Percentiles rank a stretch among this genome's conserved stretches.
Evolutionary conservation across 2,329 filamentous ascomycete genomes (phyloP).

Genomic region (Graphiopsis chlorocephala): DNA sequence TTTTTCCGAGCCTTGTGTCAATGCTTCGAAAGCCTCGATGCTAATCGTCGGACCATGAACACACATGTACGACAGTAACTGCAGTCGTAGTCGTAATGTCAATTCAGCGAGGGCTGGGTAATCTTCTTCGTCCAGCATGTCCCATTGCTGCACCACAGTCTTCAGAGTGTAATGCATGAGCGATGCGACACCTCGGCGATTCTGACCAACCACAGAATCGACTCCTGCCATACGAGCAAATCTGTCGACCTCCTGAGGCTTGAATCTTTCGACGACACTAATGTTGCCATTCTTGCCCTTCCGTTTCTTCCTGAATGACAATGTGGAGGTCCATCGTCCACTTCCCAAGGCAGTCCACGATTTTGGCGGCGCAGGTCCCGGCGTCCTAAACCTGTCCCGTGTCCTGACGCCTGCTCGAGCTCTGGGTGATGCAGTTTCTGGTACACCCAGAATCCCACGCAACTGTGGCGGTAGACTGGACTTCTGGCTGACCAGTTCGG

Average conservation of each 20-base stretch:
- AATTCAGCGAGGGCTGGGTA: constrained; percentile 53
- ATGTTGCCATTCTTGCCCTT: constrained; percentile 15
- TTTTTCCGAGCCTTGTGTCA: constrained; percentile 50
- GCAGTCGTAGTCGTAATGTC: constrained; percentile 51
- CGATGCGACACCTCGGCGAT: constrained; percentile 18
- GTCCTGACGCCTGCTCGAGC: constrained; percentile 41
- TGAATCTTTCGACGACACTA: constrained; percentile 23
- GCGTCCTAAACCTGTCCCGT: constrained; percentile 34
- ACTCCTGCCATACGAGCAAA: constrained; percentile 26
- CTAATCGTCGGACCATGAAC: constrained; percentile 47
- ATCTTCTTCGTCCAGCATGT: constrained; percentile 56
- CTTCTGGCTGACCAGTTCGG: constrained; percentile 40
- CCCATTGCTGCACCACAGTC: constrained; percentile 56
- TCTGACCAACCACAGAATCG: constrained; percentile 5
- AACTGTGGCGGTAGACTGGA: constrained; percentile 44
- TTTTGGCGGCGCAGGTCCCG: constrained; percentile 46
- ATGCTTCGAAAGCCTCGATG: constrained; percentile 47
- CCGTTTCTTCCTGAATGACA: constrained; percentile 19
- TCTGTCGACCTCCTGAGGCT: constrained; percentile 26
- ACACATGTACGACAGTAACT: constrained; percentile 56
- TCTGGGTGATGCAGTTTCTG: constrained; percentile 45
- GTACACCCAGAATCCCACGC: constrained; percentile 44
- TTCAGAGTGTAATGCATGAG: constrained; percentile 53
- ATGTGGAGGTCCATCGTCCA: constrained; percentile 2
- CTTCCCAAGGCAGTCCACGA: constrained; percentile 32